These are phyloP conservation scores for Uronychia setigera DNA, from an alignment of 73 alveolate species.

Conservation along the genomic window DNA sequence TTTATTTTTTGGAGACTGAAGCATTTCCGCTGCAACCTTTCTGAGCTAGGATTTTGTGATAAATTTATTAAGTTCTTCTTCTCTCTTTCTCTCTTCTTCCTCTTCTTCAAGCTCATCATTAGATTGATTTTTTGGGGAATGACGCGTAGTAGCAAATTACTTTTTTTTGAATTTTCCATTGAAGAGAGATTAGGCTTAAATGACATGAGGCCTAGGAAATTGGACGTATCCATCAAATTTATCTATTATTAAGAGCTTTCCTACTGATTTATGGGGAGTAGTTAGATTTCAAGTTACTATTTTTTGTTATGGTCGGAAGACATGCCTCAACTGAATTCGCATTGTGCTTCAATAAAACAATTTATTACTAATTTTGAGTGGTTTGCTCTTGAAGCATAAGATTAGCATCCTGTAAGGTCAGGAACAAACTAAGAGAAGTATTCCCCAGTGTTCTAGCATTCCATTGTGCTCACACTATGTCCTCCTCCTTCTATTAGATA, in stretches of 20 bases:
- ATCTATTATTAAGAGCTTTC: background rate
- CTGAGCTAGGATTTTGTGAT: background rate
- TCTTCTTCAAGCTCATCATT: background rate
- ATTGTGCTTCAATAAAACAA: background rate
- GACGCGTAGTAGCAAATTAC: background rate
- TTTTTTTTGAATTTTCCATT: background rate
- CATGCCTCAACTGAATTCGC: background rate
- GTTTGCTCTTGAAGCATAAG: background rate
- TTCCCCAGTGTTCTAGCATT: background rate
- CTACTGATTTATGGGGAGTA: background rate
- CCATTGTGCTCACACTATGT: background rate
- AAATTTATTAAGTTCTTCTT: background rate
- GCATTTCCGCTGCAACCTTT: background rate
- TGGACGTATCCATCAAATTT: background rate
- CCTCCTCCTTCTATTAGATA: background rate
- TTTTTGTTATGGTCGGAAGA: background rate
- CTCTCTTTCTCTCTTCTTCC: background rate
- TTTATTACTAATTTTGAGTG: background rate
- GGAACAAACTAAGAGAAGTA: background rate
- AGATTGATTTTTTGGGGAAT: no score
- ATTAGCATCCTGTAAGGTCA: background rate
- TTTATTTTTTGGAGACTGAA: background rate
- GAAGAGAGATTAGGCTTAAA: background rate
- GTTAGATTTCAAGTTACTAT: background rate
- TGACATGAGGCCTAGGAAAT: conserved; percentile 1